Evolutionary conservation across 805 yeast genomes (phyloP), one percentile per base, ranked within the genome.

Genomic region (Geotrichum ghanense): DNA sequence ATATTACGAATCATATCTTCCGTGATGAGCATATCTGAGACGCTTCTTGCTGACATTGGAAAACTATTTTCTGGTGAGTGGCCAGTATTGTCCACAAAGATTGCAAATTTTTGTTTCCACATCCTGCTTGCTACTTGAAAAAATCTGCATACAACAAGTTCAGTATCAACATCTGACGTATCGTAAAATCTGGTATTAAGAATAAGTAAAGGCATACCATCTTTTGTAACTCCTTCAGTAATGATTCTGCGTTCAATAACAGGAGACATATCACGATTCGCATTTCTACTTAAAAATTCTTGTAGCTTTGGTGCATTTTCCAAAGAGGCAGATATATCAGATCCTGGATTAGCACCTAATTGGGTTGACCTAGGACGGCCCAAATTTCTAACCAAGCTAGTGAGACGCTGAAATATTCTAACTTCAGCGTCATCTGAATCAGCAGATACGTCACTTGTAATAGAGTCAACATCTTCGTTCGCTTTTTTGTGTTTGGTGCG

Each of bases 211-310:
- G 92, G 94, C 0, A 76, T 63, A 12, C 95, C 95, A 57, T 84
- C 94, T 34, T 73, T 69, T 31, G 82, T 76, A 14, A 82, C 75
- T 1, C 83, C 76, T 51, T 78, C 86, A 45, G 75, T 78, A 9
- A 83, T 70, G 31, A 80, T 65, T 0, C 71, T 66, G 12, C 63
- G 54, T 14, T 74, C 75, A 20, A 66, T 56, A 3, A 70, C 59
- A n/a, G 59, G 51, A 3, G 73, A 74, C 9, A 72, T 62, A 49
- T 79, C 78, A 49, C 74, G 72, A 42, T 75, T 66, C 0, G 86
- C 69, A 63, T 78, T 73, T 47, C 77, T 79, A 22, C 78, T 73
- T 86, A 87, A 80, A 53, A 83, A 83, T 48, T 86, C 94, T 39
- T 45, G 47, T n/a, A 27, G 14, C 19, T 45, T 27, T 6, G 24